Percentiles rank a stretch among this genome's conserved stretches.
Conservation (phyloP, 1,284 basidiomycete species). For the Dichomitus squalens region DNA sequence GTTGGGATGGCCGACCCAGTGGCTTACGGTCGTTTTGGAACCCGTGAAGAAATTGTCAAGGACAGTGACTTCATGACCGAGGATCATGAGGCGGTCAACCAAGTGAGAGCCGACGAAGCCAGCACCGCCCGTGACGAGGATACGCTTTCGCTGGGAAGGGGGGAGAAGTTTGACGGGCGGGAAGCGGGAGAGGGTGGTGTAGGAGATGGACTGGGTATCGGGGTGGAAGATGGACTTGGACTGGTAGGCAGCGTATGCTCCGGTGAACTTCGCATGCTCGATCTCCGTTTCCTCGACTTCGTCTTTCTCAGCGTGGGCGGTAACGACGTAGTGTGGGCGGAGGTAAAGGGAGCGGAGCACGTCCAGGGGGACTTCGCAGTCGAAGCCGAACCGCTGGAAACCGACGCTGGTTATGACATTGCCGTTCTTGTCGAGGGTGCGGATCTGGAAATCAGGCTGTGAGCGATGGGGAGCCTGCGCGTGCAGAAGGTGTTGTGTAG, state of each 20-base stretch:
- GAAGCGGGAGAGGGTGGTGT: slow-evolving; percentile 88
- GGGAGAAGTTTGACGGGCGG: slow-evolving; percentile 89
- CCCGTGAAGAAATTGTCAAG: slow-evolving; percentile 99
- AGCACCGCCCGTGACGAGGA: slow-evolving; percentile 94
- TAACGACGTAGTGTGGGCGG: slow-evolving; percentile 73
- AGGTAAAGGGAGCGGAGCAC: slow-evolving; percentile 85
- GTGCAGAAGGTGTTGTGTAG: background rate
- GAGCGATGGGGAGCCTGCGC: slow-evolving; percentile 1
- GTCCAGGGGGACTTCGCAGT: slow-evolving; percentile 80
- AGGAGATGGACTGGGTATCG: slow-evolving; percentile 80
- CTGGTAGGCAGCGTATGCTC: slow-evolving; percentile 62
- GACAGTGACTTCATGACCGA: slow-evolving; percentile 97
- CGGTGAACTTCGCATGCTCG: slow-evolving; percentile 57
- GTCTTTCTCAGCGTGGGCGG: slow-evolving; percentile 40
- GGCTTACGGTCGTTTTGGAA: slow-evolving; percentile 90
- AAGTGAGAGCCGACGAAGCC: slow-evolving; percentile 98
- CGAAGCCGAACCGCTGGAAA: slow-evolving; percentile 84
- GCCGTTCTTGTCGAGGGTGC: slow-evolving; percentile 72
- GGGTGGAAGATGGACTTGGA: slow-evolving; percentile 86
- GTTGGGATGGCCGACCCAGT: slow-evolving; percentile 97
- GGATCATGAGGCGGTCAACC: slow-evolving; percentile 94
- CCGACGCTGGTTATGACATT: slow-evolving; percentile 80
- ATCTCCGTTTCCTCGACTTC: slow-evolving; percentile 24
- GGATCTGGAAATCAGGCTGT: slow-evolving; percentile 43
- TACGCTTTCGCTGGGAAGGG: slow-evolving; percentile 79